These are phyloP conservation scores for Arthrobotrys conoides DNA, from an alignment of 2,329 filamentous ascomycete species.

Conservation along the genomic window DNA sequence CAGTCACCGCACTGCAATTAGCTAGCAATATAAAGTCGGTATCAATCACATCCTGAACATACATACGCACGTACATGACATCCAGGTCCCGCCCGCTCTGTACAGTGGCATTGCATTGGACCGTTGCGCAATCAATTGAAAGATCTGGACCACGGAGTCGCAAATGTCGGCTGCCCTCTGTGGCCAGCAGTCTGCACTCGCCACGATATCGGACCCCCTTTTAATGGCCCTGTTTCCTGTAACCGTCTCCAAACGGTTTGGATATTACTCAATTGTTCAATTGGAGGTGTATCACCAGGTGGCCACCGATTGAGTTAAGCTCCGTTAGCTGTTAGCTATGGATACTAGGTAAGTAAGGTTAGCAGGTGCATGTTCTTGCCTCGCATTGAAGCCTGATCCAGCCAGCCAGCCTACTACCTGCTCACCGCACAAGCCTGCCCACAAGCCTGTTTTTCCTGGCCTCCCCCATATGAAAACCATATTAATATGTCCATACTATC, in stretches of 20 bases:
- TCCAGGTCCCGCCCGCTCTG: conserved; percentile 33
- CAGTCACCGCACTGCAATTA: background rate
- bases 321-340: background rate
- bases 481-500: background rate
- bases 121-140: conserved; percentile 49
- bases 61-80: conserved; percentile 34
- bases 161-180: conserved; percentile 32
- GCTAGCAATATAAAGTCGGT: conserved; percentile 22
- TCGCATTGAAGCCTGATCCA: conserved; percentile 22
- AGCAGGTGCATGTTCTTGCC: conserved; percentile 26
- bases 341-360: too few relatives aligned
- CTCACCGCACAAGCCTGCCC: conserved; percentile 23
- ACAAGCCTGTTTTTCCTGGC: conserved; percentile 20
- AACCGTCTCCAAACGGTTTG: conserved; percentile 12
- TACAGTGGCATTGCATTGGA: conserved; percentile 50
- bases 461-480: conserved; percentile 10
- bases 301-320: conserved; percentile 29
- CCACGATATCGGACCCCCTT: conserved; percentile 33
- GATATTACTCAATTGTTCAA: conserved; percentile 25
- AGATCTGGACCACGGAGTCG: conserved; percentile 47
- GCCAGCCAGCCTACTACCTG: too few relatives aligned
- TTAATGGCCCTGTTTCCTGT: conserved; percentile 19
- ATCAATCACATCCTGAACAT: conserved; percentile 34
- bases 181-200: conserved; percentile 13
- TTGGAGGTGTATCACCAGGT: conserved; percentile 19